These are phyloP conservation scores for Periconia digitata DNA, from an alignment of 2,329 filamentous ascomycete species.

Conservation along the genomic window DNA sequence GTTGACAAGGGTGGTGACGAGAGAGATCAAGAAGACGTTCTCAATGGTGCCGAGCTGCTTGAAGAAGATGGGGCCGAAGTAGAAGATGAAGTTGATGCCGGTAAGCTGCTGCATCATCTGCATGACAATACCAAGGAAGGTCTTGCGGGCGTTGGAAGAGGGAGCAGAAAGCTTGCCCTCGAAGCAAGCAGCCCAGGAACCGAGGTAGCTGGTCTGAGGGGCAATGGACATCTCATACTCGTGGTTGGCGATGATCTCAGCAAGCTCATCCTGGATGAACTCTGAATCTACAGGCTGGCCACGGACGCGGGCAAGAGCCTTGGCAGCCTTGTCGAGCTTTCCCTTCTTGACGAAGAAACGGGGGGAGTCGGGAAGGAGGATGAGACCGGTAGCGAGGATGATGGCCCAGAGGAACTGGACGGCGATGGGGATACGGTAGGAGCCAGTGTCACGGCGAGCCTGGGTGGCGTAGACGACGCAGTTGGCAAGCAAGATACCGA, in stretches of 20 bases:
- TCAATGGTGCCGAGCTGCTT: constrained; percentile 68
- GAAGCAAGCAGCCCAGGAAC: constrained; percentile 69
- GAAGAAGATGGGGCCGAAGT: constrained; percentile 77
- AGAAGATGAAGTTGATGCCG: constrained; percentile 87
- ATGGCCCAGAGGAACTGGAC: constrained; percentile 82
- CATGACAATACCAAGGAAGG: constrained; percentile 50
- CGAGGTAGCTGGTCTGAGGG: constrained; percentile 37
- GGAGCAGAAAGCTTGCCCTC: constrained; percentile 52
- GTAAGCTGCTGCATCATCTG: constrained; percentile 63
- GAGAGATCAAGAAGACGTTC: constrained; percentile 79
- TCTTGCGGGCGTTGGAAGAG: constrained; percentile 54
- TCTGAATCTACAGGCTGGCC: constrained; percentile 74
- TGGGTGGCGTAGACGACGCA: constrained; percentile 75
- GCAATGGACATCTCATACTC: constrained; percentile 73
- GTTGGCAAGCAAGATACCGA: constrained; percentile 75
- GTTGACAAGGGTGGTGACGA: constrained; percentile 88
- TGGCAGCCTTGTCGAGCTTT: constrained; percentile 66
- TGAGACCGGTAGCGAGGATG: constrained; percentile 71
- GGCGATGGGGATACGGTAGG: constrained; percentile 76
- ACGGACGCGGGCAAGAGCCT: constrained; percentile 69
- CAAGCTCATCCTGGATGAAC: constrained; percentile 77
- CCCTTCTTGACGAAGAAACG: constrained; percentile 83
- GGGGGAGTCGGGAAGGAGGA: constrained; percentile 81
- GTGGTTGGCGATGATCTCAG: constrained; percentile 89
- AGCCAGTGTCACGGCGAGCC: constrained; percentile 63